A percentile compares a stretch with the other conserved stretches of the same genome.
Evolutionary conservation across 2,329 filamentous ascomycete species (phyloP).

Genomic region (Ophiostoma sp.): DNA sequence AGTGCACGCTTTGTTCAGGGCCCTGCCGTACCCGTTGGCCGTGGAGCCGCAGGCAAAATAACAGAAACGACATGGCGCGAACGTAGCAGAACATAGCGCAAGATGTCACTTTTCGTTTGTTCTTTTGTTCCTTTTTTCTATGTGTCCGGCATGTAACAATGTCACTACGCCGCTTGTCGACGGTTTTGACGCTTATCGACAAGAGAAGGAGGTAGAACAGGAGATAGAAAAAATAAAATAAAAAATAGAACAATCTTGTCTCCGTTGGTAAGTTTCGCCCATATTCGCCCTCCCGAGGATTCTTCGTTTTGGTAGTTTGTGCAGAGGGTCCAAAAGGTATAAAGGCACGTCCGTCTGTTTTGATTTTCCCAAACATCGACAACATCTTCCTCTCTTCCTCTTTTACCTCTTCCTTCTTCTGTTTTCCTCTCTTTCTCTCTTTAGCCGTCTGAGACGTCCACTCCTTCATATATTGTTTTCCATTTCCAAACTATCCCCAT

Average conservation of each 20-base stretch:
- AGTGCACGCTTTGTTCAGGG: not conserved
- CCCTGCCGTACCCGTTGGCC: not conserved
- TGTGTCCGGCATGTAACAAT: not conserved
- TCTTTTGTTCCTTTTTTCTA: not conserved
- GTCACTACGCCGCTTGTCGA: not conserved
- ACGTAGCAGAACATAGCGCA: not conserved
- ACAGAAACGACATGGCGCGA: not conserved
- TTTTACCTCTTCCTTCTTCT: not conserved
- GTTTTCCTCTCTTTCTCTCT: not conserved
- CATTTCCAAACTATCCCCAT: not conserved
- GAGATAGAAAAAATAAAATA: not conserved
- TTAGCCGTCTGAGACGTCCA: conserved; percentile 16
- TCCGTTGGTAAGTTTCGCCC: not conserved
- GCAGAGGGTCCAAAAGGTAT: not conserved
- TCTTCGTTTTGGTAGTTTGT: not conserved
- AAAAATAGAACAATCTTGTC: not conserved
- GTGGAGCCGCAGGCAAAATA: not conserved
- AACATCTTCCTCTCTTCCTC: not conserved
- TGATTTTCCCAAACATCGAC: not conserved
- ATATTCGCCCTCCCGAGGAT: conserved; percentile 5
- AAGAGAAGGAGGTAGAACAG: conserved; percentile 13
- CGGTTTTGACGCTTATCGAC: conserved; percentile 7
- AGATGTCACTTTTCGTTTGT: not conserved
- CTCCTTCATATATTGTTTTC: conserved; percentile 4
- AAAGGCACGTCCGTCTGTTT: conserved; percentile 9